These are phyloP conservation scores for Coriolopsis trogii DNA, from an alignment of 1,284 basidiomycete genomes.

Conservation along the genomic window DNA sequence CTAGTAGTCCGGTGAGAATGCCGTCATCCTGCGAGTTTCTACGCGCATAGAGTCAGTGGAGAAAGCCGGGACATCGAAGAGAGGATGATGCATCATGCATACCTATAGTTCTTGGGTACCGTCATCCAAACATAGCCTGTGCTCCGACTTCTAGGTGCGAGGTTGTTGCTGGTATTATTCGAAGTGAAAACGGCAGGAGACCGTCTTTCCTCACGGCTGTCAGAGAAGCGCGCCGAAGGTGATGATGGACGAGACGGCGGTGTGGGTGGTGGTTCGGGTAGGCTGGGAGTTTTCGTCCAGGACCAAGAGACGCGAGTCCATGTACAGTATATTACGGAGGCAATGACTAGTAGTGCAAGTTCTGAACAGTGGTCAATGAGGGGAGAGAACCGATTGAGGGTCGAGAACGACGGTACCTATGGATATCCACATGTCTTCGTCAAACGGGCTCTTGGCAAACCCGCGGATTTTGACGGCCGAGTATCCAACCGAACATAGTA, in stretches of 20 bases:
- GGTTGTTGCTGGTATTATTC: too few relatives aligned
- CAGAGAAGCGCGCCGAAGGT: slow-evolving; percentile 48
- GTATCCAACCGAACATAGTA: slow-evolving; percentile 56
- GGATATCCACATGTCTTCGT: slow-evolving; percentile 44
- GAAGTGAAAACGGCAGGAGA: neutral
- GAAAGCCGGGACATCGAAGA: neutral
- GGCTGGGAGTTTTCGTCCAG: slow-evolving; percentile 32
- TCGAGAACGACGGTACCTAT: slow-evolving; percentile 37
- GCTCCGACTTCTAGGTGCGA: slow-evolving; percentile 29
- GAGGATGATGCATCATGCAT: neutral
- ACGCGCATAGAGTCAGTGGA: slow-evolving; percentile 4
- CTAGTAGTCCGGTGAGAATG: slow-evolving; percentile 75
- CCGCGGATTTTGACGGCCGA: slow-evolving; percentile 37
- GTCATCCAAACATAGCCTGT: slow-evolving; percentile 84
- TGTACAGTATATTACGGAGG: slow-evolving; percentile 63
- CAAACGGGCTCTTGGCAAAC: slow-evolving; percentile 24
- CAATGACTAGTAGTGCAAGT: slow-evolving; percentile 56
- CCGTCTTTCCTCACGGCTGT: slow-evolving; percentile 44
- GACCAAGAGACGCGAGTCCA: slow-evolving; percentile 58
- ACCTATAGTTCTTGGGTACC: slow-evolving; percentile 87
- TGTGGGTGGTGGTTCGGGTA: slow-evolving; percentile 29
- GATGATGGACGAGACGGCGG: slow-evolving; percentile 39
- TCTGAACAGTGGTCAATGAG: slow-evolving; percentile 43
- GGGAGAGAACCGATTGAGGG: neutral
- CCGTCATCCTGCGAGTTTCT: slow-evolving; percentile 87